These are phyloP conservation scores for Paracoccidioides lutzii DNA, from an alignment of 2,329 filamentous ascomycete genomes.

Conservation along the genomic window DNA sequence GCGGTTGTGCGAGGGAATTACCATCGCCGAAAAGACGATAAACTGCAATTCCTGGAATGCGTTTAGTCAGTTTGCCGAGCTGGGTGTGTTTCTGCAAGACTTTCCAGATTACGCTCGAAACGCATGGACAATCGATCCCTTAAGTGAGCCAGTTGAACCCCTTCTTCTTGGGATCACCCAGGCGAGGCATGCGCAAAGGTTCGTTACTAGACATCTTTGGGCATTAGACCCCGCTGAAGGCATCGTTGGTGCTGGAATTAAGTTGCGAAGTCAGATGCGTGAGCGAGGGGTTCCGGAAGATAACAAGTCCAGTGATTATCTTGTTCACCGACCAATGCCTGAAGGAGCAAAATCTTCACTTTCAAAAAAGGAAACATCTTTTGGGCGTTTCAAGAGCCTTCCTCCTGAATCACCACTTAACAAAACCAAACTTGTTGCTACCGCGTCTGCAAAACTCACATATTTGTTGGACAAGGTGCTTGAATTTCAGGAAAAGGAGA, in stretches of 20 bases:
- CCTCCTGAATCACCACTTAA: conserved; percentile 41
- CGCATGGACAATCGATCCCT: conserved; percentile 54
- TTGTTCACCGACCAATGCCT: conserved; percentile 16
- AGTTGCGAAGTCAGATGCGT: conserved; percentile 20
- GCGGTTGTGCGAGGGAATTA: conserved; percentile 52
- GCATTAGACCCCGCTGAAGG: conserved; percentile 26
- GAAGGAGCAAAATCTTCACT: conserved; percentile 12
- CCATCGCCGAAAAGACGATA: conserved; percentile 47
- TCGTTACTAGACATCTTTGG: conserved; percentile 33
- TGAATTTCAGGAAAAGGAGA: conserved; percentile 56
- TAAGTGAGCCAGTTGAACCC: conserved; percentile 28
- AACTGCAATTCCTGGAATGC: conserved; percentile 50
- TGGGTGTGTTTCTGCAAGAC: conserved; percentile 57
- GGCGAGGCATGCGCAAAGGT: conserved; percentile 42
- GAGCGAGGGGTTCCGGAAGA: conserved; percentile 13
- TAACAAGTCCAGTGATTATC: conserved; percentile 10
- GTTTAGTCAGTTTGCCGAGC: conserved; percentile 59
- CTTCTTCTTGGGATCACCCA: conserved; percentile 47
- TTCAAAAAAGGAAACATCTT: conserved; percentile 20
- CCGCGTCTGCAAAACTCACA: conserved; percentile 72
- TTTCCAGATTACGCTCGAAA: conserved; percentile 51
- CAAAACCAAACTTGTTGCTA: conserved; percentile 56
- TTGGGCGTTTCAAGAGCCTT: conserved; percentile 14
- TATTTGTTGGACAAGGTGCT: conserved; percentile 67
- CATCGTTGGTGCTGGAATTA: conserved; percentile 30